Evolutionary conservation across 2,329 filamentous ascomycete genomes (phyloP).

Genomic region (Metarhizium rileyi): DNA sequence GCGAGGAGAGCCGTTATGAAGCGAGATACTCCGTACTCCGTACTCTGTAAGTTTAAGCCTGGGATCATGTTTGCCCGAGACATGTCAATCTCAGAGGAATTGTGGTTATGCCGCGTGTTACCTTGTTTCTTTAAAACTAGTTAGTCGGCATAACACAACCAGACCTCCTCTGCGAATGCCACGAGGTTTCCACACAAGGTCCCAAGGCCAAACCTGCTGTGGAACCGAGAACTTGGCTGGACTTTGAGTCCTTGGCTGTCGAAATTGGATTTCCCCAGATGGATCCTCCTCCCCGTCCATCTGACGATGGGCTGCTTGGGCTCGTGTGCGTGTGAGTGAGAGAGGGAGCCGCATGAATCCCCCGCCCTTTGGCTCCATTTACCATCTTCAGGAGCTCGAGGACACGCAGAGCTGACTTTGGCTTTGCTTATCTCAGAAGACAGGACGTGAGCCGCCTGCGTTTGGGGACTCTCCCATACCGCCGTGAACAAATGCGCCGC

Average conservation of each 20-base stretch:
- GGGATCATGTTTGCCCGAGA: not conserved
- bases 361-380: not conserved
- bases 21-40: not conserved
- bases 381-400: not conserved
- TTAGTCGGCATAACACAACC: no score
- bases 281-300: slow-evolving; percentile 1
- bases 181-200: no score
- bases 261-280: not conserved
- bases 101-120: no score
- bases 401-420: not conserved
- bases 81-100: not conserved
- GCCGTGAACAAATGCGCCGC: not conserved
- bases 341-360: not conserved
- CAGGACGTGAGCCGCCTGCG: not conserved
- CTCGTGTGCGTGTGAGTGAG: slow-evolving; percentile 3
- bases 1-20: no score
- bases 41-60: no score
- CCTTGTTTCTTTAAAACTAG: not conserved
- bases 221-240: not conserved
- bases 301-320: not conserved
- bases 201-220: slow-evolving; percentile 1
- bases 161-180: no score
- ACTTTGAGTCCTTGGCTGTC: not conserved
- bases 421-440: not conserved
- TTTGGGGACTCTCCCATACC: not conserved